Conservation (phyloP, 345 rosid species). For the Eucalyptus shirleyi region DNA sequence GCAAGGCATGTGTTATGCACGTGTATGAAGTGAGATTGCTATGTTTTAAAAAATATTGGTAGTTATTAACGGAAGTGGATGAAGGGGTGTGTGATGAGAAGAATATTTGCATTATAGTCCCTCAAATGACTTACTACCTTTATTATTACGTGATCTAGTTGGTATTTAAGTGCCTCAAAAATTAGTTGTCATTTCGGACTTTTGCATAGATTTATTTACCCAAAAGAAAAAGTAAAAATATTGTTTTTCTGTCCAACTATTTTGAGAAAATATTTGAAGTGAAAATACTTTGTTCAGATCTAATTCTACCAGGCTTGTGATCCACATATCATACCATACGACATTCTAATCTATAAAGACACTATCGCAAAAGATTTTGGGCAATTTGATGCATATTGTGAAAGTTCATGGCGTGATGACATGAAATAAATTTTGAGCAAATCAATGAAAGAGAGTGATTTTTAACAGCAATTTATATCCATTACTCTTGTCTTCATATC, state of each 20-base stretch:
- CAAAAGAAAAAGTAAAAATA: too few species aligned
- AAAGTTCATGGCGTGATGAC: neutral
- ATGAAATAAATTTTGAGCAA: too few species aligned
- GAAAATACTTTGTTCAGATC: neutral
- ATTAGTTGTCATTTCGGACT: too few species aligned
- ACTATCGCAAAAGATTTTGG: neutral
- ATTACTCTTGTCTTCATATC: too few species aligned
- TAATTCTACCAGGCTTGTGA: neutral
- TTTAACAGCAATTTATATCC: too few species aligned
- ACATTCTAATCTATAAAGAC: neutral
- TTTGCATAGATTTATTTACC: too few species aligned
- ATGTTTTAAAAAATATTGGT: neutral
- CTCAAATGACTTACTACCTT: too few species aligned
- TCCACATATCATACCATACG: neutral
- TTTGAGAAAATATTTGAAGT: rapidly evolving
- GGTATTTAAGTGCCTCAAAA: too few species aligned
- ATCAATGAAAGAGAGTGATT: too few species aligned
- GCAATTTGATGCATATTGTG: neutral
- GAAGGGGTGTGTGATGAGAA: neutral
- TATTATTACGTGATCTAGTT: too few species aligned
- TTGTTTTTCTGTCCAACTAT: too few species aligned
- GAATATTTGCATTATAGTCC: too few species aligned
- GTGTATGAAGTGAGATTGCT: neutral
- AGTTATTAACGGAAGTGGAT: neutral
- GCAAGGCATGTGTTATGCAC: neutral